These are phyloP conservation scores for Phytophthora cajani DNA, from an alignment of 352 stramenopile species.

Conservation along the genomic window DNA sequence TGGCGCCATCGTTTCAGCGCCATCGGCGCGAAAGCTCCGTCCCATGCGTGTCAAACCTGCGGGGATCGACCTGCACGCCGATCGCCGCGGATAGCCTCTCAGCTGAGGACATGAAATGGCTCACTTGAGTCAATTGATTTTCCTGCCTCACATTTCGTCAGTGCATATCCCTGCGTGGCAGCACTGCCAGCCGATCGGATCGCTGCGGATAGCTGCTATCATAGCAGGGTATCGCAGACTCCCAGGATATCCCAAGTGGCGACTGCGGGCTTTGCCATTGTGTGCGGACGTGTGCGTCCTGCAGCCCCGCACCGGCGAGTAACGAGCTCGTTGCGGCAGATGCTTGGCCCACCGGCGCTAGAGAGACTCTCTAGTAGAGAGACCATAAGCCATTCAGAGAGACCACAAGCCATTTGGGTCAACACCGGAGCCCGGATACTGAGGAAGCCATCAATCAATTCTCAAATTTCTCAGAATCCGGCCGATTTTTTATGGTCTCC, in stretches of 20 bases:
- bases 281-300: neutral
- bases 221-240: constrained; percentile 26
- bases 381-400: neutral
- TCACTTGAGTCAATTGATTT: neutral
- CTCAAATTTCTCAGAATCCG: constrained; percentile 28
- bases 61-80: neutral
- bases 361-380: neutral
- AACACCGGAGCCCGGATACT: neutral
- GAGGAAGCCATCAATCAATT: constrained; percentile 27
- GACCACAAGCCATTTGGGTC: neutral
- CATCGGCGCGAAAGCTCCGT: neutral
- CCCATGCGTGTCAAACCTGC: neutral
- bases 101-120: neutral
- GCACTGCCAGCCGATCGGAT: constrained; percentile 12
- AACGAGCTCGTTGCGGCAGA: constrained; percentile 14
- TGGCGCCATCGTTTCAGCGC: constrained; percentile 18
- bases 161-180: neutral
- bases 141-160: neutral
- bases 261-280: neutral
- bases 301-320: neutral
- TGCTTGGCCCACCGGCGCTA: neutral
- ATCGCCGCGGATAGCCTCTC: neutral
- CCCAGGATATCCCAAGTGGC: constrained; percentile 11
- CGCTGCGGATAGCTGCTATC: constrained; percentile 16
- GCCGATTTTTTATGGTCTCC: neutral